Conservation (phyloP, 345 rosid species). For the Aurinia saxatilis region DNA sequence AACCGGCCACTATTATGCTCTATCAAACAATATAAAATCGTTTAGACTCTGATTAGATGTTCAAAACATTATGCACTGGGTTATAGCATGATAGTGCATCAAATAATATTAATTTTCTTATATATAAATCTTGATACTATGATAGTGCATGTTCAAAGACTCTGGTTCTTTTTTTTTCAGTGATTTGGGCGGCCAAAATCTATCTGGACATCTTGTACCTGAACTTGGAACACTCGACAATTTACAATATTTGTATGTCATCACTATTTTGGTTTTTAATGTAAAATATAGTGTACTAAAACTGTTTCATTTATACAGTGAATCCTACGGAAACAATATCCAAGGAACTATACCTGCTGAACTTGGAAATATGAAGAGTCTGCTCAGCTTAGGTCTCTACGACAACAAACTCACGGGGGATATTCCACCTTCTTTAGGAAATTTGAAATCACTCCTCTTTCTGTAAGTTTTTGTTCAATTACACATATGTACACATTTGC, state of each 20-base stretch:
- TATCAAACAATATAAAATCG: too few species aligned
- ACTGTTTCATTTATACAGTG: slow-evolving; percentile 37
- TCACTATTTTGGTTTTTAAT: background rate
- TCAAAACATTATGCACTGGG: too few species aligned
- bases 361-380: slow-evolving; percentile 80
- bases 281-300: background rate
- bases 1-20: too few species aligned
- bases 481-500: background rate
- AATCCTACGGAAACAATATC: slow-evolving; percentile 83
- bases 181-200: slow-evolving; percentile 84
- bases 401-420: slow-evolving; percentile 81
- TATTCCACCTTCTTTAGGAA: slow-evolving; percentile 74
- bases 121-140: too few species aligned
- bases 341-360: slow-evolving; percentile 75
- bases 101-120: too few species aligned
- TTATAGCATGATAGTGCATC: too few species aligned
- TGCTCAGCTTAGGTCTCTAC: slow-evolving; percentile 90
- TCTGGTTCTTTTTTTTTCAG: slow-evolving; percentile 21
- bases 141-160: too few species aligned
- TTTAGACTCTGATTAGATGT: too few species aligned
- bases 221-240: slow-evolving; percentile 85
- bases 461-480: slow-evolving; percentile 49
- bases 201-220: slow-evolving; percentile 80
- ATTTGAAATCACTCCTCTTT: slow-evolving; percentile 75
- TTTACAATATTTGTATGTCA: slow-evolving; percentile 76